A percentile compares a stretch with the other conserved stretches of the same genome.
These are phyloP conservation scores for Termitomyces sp. DNA, from an alignment of 768 basidiomycete genomes.

Conservation along the genomic window DNA sequence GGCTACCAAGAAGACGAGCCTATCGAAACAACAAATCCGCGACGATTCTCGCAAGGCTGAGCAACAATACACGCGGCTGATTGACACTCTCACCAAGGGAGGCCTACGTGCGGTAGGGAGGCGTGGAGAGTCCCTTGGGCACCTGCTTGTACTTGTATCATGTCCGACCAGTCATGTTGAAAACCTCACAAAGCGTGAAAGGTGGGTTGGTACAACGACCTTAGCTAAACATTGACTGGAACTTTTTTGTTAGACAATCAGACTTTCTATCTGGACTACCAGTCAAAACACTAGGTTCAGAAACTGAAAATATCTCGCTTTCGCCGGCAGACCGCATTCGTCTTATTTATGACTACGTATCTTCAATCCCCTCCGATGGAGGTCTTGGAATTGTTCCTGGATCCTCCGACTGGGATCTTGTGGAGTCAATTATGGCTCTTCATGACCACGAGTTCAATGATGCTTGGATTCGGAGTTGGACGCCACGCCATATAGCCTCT, in stretches of 20 bases:
- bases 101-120: slow-evolving; percentile 71
- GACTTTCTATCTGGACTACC: slow-evolving; percentile 77
- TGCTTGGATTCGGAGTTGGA: slow-evolving; percentile 75
- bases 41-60: slow-evolving; percentile 62
- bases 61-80: slow-evolving; percentile 61
- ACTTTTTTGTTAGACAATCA: slow-evolving; percentile 45
- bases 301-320: slow-evolving; percentile 40
- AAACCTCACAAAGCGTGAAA: slow-evolving; percentile 66
- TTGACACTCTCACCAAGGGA: slow-evolving; percentile 53
- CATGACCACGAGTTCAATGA: slow-evolving; percentile 84
- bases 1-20: slow-evolving; percentile 38
- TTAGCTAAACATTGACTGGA: not conserved
- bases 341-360: slow-evolving; percentile 68
- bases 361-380: slow-evolving; percentile 66
- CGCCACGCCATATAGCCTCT: slow-evolving; percentile 54
- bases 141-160: slow-evolving; percentile 70
- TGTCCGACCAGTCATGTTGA: slow-evolving; percentile 60
- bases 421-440: slow-evolving; percentile 77
- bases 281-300: slow-evolving; percentile 40
- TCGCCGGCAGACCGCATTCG: slow-evolving; percentile 76
- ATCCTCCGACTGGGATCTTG: slow-evolving; percentile 68
- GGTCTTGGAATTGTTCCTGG: slow-evolving; percentile 80
- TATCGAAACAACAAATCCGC: slow-evolving; percentile 58
- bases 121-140: slow-evolving; percentile 69
- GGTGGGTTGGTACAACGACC: slow-evolving; percentile 38